Evolutionary conservation across 164 flowering plant species (phyloP).

Genomic region (Magnolia officinalis): DNA sequence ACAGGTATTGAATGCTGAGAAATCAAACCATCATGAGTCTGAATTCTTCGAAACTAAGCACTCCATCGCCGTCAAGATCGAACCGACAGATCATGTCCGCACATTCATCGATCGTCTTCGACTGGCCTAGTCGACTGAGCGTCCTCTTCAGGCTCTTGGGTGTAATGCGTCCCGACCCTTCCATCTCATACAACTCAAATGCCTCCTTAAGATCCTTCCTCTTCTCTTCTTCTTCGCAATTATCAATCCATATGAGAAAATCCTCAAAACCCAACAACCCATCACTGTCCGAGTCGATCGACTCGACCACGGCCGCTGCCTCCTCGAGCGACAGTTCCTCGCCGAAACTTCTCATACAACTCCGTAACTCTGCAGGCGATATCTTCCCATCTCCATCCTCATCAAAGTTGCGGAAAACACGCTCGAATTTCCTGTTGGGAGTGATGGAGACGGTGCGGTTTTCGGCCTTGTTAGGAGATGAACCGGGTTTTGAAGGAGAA

Average conservation of each 20-base stretch:
- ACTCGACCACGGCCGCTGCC: slow-evolving; percentile 7
- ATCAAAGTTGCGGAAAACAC: slow-evolving; percentile 29
- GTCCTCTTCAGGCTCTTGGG: slow-evolving; percentile 20
- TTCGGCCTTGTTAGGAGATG: not conserved
- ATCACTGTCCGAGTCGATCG: slow-evolving; percentile 15
- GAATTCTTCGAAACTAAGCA: slow-evolving; percentile 41
- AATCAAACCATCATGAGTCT: slow-evolving; percentile 33
- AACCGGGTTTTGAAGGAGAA: no score
- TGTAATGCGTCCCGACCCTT: slow-evolving; percentile 14
- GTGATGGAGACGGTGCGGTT: not conserved
- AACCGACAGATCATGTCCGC: slow-evolving; percentile 28
- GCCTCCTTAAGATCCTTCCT: slow-evolving; percentile 16
- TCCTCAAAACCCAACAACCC: slow-evolving; percentile 16
- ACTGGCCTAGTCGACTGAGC: slow-evolving; percentile 27
- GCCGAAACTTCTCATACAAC: slow-evolving; percentile 11
- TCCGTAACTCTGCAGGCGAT: slow-evolving; percentile 22
- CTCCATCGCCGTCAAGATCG: slow-evolving; percentile 41
- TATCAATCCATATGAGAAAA: slow-evolving; percentile 11
- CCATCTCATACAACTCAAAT: slow-evolving; percentile 18
- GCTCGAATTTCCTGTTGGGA: not conserved
- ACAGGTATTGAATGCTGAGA: not conserved
- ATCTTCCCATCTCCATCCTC: slow-evolving; percentile 29
- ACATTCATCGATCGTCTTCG: slow-evolving; percentile 32
- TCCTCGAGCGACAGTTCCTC: slow-evolving; percentile 11
- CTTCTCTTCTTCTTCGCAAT: slow-evolving; percentile 13